Evolutionary conservation across 257 asterid species (phyloP).

Genomic region (Primulina eburnea): DNA sequence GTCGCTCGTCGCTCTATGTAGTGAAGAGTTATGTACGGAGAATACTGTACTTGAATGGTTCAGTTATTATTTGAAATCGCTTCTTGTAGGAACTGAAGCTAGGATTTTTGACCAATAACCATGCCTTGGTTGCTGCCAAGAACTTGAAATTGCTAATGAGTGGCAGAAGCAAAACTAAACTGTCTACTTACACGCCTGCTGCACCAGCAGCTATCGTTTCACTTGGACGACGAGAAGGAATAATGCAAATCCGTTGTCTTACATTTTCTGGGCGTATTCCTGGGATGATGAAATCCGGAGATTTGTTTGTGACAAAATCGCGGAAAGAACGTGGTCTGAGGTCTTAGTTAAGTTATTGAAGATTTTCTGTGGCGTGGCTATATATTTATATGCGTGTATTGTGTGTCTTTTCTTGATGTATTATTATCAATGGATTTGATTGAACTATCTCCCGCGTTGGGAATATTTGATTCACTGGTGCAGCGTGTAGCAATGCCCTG

Average conservation of each 20-base stretch:
- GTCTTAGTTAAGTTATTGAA: neutral
- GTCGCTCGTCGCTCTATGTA: too few species aligned
- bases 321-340: constrained; percentile 60
- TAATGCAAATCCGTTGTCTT: constrained; percentile 50
- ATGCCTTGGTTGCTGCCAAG: constrained; percentile 59
- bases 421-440: neutral
- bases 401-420: neutral
- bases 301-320: constrained; percentile 63
- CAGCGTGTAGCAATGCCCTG: neutral
- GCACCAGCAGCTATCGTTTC: constrained; percentile 59
- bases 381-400: too few species aligned
- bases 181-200: constrained; percentile 57
- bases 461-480: neutral
- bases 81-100: constrained; percentile 68
- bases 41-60: neutral
- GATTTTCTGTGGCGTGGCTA: neutral
- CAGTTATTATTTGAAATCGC: neutral
- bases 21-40: too few species aligned
- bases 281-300: constrained; percentile 76
- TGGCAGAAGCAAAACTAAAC: constrained; percentile 36
- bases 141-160: constrained; percentile 54
- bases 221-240: constrained; percentile 65
- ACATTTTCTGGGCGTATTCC: constrained; percentile 65
- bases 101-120: constrained; percentile 69
- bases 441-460: neutral